Base-by-base conservation (phyloP, 129 eudicot species). In the Mikania micrantha region DNA sequence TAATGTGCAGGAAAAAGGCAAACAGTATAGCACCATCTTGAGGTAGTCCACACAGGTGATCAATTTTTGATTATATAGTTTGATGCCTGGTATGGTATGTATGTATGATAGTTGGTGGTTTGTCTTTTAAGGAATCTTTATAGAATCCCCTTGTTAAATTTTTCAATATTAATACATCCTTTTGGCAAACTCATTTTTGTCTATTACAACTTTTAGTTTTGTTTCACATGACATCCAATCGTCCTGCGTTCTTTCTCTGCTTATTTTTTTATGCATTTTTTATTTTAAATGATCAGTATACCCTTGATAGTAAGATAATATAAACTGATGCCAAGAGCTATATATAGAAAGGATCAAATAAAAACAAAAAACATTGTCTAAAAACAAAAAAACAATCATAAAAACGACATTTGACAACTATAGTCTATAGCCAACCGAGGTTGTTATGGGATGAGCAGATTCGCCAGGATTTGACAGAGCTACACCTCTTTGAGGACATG, bases 1-100 rank as follows among this genome's bases (percentile, higher is more conserved):
- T n/a, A n/a, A n/a, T n/a, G 16, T 29, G 71, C 77, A 73, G 71
- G 15, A 59, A 45, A 31, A 31, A 20, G 9, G 50, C 9, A 15
- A 22, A 39, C 64, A 34, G 77, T 73, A 73, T 54, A 73, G 16
- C 6, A 36, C 40, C 62, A 49, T 50, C 62, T 48, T 62, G 42
- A 50, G 12, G 57, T 47, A 56, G 7, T 35, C 36, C n/a, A n/a
- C n/a, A 15, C 52, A 48, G 50, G 38, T 50, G 29, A 52, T 64
- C 29, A 41, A 56, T 71, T n/a, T 54, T 25, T 54, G 61, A 27
- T 72, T 20, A 15, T n/a, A 40, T 22, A 13, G 32, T 34, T 34
- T 11, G 59, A 59, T 27, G 68, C 27, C 15, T 63, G 66, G 78
- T 63, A 38, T n/a, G n/a, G n/a, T n/a, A 9, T 32, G 47, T 45